These are phyloP conservation scores for Aechmea fasciata DNA, from an alignment of 176 grass and related monocot species.

Conservation along the genomic window DNA sequence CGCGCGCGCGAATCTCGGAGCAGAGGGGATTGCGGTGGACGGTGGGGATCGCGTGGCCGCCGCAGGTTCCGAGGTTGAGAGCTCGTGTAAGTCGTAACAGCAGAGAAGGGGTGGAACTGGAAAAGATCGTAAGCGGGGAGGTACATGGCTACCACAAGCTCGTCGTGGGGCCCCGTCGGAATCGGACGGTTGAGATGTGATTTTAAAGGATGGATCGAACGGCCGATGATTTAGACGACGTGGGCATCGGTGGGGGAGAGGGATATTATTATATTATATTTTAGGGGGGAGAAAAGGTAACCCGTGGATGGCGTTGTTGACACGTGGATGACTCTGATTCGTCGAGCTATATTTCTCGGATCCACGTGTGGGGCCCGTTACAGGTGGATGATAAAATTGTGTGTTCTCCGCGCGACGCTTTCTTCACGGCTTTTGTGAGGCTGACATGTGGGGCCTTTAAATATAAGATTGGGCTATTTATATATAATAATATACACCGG, in stretches of 20 bases:
- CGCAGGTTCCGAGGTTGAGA: constrained; percentile 4
- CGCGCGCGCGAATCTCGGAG: not conserved
- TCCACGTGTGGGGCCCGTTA: not conserved
- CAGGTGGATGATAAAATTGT: not conserved
- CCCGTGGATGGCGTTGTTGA: constrained; percentile 47
- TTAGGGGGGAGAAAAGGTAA: not conserved
- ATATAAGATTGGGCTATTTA: no score
- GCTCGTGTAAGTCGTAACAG: not conserved
- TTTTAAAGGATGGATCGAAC: constrained; percentile 13
- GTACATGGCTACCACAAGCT: constrained; percentile 31
- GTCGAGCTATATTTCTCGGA: constrained; percentile 31
- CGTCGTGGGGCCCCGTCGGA: not conserved
- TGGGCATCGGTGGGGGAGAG: constrained; percentile 15
- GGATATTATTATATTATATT: not conserved
- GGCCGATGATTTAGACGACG: not conserved
- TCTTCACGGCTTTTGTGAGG: no score
- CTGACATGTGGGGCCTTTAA: no score
- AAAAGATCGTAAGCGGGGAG: not conserved
- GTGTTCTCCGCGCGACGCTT: not conserved
- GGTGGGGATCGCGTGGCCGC: not conserved
- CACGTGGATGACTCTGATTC: constrained; percentile 54
- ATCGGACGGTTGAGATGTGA: not conserved
- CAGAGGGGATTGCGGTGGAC: not conserved
- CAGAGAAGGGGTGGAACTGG: not conserved
- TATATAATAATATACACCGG: no score